Conservation (phyloP, 495 filamentous ascomycete species). For the Aspergillus biplanus region DNA sequence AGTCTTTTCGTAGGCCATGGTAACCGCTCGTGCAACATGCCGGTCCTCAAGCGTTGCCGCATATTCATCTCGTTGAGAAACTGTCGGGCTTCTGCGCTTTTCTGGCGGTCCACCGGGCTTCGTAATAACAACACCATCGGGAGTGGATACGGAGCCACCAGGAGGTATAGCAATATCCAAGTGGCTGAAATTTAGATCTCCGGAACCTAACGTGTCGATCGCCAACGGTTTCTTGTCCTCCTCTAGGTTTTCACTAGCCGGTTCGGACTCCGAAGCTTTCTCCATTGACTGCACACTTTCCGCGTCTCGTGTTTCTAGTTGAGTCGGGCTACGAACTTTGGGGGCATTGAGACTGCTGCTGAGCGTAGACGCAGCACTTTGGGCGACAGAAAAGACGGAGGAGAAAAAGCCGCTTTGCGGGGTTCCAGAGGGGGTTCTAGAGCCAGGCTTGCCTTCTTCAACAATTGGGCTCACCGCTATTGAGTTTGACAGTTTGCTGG, state of each 20-base stretch:
- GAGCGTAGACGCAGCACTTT: conserved; percentile 88
- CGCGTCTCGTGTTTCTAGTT: conserved; percentile 29
- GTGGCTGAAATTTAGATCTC: conserved; percentile 85
- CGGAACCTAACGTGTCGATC: conserved; percentile 86
- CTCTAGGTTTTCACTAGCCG: conserved; percentile 21
- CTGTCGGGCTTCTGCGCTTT: conserved; percentile 41
- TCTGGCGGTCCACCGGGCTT: conserved; percentile 39
- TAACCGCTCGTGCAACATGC: conserved; percentile 61
- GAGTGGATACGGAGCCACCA: conserved; percentile 42
- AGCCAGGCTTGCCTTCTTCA: conserved; percentile 60
- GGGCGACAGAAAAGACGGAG: conserved; percentile 87
- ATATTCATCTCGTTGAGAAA: conserved; percentile 54
- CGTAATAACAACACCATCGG: conserved; percentile 46
- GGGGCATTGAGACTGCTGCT: conserved; percentile 77
- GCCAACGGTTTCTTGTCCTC: conserved; percentile 70
- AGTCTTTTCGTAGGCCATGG: conserved; percentile 62
- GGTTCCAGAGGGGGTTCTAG: conserved; percentile 33
- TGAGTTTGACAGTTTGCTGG: conserved; percentile 87
- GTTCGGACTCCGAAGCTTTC: conserved; percentile 30
- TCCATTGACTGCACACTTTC: conserved; percentile 29
- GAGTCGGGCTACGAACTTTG: conserved; percentile 39
- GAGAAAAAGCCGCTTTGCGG: conserved; percentile 82
- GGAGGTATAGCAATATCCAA: conserved; percentile 55
- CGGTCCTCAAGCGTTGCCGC: conserved; percentile 60
- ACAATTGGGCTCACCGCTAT: conserved; percentile 74